These are phyloP conservation scores for Fallopia convolvulus DNA, from an alignment of 148 eudicot species.

Conservation along the genomic window DNA sequence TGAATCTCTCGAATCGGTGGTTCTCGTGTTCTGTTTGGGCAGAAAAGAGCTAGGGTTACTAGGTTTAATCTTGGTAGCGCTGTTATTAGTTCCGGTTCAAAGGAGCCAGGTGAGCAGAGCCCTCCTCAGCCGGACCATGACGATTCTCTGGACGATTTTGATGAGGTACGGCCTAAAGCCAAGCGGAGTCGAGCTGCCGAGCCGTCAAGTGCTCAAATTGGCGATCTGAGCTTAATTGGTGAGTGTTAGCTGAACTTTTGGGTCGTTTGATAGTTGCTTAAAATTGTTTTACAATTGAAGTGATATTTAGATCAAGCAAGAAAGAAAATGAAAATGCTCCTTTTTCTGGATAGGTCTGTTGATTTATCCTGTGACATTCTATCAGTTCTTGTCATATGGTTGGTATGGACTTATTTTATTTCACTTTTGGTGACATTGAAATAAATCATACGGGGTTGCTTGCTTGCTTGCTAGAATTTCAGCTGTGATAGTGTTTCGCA, in stretches of 20 bases:
- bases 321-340: not conserved
- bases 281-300: not conserved
- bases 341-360: not conserved
- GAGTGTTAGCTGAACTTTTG: not conserved
- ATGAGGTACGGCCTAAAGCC: slow-evolving; percentile 49
- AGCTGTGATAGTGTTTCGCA: not conserved
- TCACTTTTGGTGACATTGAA: not conserved
- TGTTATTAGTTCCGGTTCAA: slow-evolving; percentile 2
- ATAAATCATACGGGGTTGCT: not conserved
- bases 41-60: slow-evolving; percentile 61
- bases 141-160: slow-evolving; percentile 56
- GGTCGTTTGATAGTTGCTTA: not conserved
- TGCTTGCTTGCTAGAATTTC: not conserved
- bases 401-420: not conserved
- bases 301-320: not conserved
- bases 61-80: slow-evolving; percentile 15
- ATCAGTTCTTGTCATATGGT: not conserved
- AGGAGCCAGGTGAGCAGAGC: slow-evolving; percentile 26
- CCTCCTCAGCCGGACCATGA: slow-evolving; percentile 38
- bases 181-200: slow-evolving; percentile 52
- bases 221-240: slow-evolving; percentile 57
- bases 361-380: not conserved
- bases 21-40: slow-evolving; percentile 6
- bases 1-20: not conserved
- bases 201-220: slow-evolving; percentile 21